Percentiles rank a stretch among this genome's conserved stretches.
phyloP scores from a whole-genome alignment of 148 eudicot genomes.

The Vaccinium vitisidaea region DNA sequence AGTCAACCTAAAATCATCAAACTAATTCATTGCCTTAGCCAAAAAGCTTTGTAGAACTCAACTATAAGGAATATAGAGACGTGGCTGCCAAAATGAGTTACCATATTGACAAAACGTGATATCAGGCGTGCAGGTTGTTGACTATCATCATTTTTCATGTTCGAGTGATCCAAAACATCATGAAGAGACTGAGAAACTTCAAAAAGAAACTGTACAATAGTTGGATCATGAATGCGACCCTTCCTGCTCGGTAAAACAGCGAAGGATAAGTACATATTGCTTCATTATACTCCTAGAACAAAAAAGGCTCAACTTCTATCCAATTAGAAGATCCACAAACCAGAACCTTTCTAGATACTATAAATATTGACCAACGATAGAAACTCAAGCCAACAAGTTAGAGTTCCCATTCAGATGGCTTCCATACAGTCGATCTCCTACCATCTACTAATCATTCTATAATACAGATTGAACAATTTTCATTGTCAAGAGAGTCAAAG shows the following conservation, averaged over 20 bases:
- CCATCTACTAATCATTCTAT: not conserved
- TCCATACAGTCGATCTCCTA: not conserved
- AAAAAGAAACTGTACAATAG: slow-evolving; percentile 56
- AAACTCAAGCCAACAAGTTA: not conserved
- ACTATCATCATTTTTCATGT: slow-evolving; percentile 45
- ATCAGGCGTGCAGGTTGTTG: slow-evolving; percentile 48
- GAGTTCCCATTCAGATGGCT: not conserved
- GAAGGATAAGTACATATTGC: not conserved
- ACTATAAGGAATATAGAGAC: not conserved
- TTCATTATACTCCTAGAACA: slow-evolving; percentile 9
- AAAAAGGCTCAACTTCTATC: not conserved
- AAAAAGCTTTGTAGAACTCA: not conserved
- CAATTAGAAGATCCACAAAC: slow-evolving; percentile 4
- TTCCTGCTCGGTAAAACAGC: slow-evolving; percentile 40
- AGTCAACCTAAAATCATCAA: slow-evolving; percentile 52
- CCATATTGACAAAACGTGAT: slow-evolving; percentile 60
- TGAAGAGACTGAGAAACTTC: slow-evolving; percentile 66
- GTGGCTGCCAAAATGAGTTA: slow-evolving; percentile 22
- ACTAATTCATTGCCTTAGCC: not conserved
- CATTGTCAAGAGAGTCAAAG: not conserved
- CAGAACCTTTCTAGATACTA: slow-evolving; percentile 7
- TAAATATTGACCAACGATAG: not conserved
- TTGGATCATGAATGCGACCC: slow-evolving; percentile 43
- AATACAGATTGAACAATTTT: not conserved
- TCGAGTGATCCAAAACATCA: slow-evolving; percentile 44